Conservation (phyloP, 192 early-diverging fungal species). For the Cetraspora pellucida region DNA sequence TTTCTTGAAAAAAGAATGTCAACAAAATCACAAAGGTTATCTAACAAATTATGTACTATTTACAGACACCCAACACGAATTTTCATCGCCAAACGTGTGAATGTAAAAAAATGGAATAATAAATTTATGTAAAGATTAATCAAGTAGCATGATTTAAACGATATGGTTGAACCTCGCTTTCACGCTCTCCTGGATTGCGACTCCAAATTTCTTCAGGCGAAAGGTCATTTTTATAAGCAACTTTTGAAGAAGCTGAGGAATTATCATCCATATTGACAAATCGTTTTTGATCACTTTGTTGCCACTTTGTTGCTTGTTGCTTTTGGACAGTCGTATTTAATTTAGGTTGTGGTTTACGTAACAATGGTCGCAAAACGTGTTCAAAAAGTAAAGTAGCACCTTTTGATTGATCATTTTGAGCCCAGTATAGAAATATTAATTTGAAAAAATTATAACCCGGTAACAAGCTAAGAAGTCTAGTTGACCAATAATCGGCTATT, state of each 20-base stretch:
- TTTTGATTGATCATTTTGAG: constrained; percentile 53
- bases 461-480: constrained; percentile 41
- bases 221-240: background rate
- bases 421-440: constrained; percentile 59
- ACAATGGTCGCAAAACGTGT: constrained; percentile 15
- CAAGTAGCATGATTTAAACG: background rate
- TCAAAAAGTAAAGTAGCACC: constrained; percentile 57
- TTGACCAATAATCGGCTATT: constrained; percentile 57
- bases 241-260: background rate
- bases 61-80: no score
- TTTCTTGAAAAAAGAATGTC: no score
- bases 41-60: no score
- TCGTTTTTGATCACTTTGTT: background rate
- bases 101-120: no score
- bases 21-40: no score
- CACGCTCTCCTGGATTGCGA: background rate
- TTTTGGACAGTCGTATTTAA: background rate
- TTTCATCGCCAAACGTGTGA: no score
- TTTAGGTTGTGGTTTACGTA: constrained; percentile 6
- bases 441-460: constrained; percentile 58
- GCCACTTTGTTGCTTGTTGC: background rate
- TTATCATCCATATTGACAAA: background rate
- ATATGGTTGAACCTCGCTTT: constrained; percentile 11
- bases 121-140: no score
- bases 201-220: constrained; percentile 30